Conservation (phyloP, 495 filamentous ascomycete genomes). For the Trichoderma reesei region DNA sequence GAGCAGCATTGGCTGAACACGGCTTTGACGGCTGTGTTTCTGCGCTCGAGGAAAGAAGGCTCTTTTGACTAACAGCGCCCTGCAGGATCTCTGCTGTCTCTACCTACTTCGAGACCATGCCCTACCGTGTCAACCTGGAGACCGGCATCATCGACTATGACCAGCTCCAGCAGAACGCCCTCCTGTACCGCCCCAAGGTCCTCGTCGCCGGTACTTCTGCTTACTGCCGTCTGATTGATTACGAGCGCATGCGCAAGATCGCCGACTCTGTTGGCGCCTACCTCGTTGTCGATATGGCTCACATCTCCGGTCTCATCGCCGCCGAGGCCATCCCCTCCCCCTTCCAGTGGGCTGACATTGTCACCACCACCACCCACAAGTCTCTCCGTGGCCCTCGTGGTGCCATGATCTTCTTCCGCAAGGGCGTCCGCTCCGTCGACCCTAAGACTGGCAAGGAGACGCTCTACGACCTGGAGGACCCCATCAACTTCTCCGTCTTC, state of each 20-base stretch:
- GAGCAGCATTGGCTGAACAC: constrained; percentile 24
- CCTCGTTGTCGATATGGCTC: constrained; percentile 95
- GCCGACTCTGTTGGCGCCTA: constrained; percentile 90
- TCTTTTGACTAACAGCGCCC: background rate
- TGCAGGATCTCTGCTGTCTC: constrained; percentile 73
- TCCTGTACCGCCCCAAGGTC: constrained; percentile 91
- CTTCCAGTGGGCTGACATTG: constrained; percentile 89
- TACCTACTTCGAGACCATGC: constrained; percentile 92
- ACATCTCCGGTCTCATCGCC: constrained; percentile 94
- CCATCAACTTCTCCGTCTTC: constrained; percentile 99
- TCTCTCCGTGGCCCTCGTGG: constrained; percentile 95
- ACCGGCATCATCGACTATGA: constrained; percentile 98
- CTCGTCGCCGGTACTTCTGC: constrained; percentile 96
- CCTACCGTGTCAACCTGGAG: constrained; percentile 80
- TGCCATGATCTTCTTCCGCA: constrained; percentile 99
- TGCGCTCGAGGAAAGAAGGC: too few relatives aligned
- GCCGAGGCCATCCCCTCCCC: constrained; percentile 90
- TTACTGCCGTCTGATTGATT: constrained; percentile 98
- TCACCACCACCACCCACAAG: constrained; percentile 99
- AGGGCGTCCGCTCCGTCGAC: constrained; percentile 81
- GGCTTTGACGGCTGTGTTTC: background rate
- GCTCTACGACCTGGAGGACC: constrained; percentile 85
- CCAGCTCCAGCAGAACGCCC: constrained; percentile 78
- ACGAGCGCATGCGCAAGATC: constrained; percentile 92
- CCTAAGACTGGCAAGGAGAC: constrained; percentile 84